A percentile compares a stretch with the other conserved stretches of the same genome.
These are phyloP conservation scores for Fraxinus velutina DNA, from an alignment of 305 asterid species.

Conservation along the genomic window DNA sequence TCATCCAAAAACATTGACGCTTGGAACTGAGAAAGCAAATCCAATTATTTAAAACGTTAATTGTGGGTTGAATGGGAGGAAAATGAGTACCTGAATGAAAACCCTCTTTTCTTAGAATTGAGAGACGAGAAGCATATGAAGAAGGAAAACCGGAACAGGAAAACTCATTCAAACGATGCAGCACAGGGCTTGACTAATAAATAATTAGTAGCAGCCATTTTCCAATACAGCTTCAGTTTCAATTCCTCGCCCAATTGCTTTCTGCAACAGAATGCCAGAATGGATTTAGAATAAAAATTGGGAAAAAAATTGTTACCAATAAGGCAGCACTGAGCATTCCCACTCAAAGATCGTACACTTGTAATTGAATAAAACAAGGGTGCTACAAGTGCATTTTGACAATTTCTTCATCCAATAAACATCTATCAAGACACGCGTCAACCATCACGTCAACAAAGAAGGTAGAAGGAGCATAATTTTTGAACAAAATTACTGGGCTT, in stretches of 20 bases:
- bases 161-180: conserved; percentile 24
- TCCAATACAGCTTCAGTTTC: neutral
- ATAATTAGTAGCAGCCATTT: conserved; percentile 29
- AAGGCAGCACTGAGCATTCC: too few species aligned
- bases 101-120: conserved; percentile 28
- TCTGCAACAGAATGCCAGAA: neutral
- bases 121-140: conserved; percentile 26
- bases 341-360: too few species aligned
- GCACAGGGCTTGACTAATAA: conserved; percentile 8
- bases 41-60: neutral
- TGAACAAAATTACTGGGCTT: too few species aligned
- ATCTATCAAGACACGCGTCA: too few species aligned
- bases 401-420: too few species aligned
- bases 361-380: too few species aligned
- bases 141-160: conserved; percentile 23
- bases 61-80: neutral
- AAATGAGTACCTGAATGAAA: conserved; percentile 39
- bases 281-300: neutral
- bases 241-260: neutral
- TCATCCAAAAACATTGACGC: neutral
- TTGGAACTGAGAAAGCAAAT: neutral
- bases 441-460: too few species aligned
- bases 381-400: too few species aligned
- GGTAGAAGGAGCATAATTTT: too few species aligned
- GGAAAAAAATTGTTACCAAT: neutral